Base-by-base conservation (phyloP, 345 rosid species). In the Salix brachista region DNA sequence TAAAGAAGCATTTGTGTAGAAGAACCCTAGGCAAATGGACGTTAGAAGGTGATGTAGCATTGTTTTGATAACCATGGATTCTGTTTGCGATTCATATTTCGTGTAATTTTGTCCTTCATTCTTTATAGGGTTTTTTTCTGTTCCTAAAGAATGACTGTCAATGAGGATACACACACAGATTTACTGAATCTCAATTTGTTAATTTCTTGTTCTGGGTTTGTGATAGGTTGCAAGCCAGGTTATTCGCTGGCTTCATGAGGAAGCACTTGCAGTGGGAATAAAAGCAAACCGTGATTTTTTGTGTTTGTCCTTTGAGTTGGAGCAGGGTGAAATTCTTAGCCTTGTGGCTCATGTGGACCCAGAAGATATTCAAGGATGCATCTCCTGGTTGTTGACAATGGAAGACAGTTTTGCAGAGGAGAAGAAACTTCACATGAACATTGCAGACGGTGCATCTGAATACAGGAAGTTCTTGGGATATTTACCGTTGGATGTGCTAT, bases 331-430 rank as follows among this genome's bases (percentile, higher is more conserved):
- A 75, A 85, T 89, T 64, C 88, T 93, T 34, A 92, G 92, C 86
- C 91, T 96, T 23, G 89, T 89, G 71, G 97, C 97, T 2, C 99
- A 89, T 18, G 97, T 96, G 67, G 91, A 91, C 81, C 92, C 92
- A 0, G 93, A 92, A 65, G 94, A 88, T 64, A 32, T 60, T 37
- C 78, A 77, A 65, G 98, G 97, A 34, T 89, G 97, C 86, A 90
- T 93, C 76, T 87, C 94, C 3, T 95, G 98, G 98, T 95, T 94
- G 99, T 79, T 95, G 77, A 90, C 87, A 37, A 89, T 89, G 95
- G 97, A 95, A 80, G 89, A 88, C 71, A 92, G 92, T 54, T 88
- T 87, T 75, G 81, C 89, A 0, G 91, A 84, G 65, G 97, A 91
- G 85, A 78, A 77, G 75, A 90, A 86, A 75, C 86, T 86, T 70